A percentile compares a stretch with the other conserved stretches of the same genome.
Evolutionary conservation across 1,284 basidiomycete species (phyloP).

Genomic region (Cutaneotrichosporon daszewskae): DNA sequence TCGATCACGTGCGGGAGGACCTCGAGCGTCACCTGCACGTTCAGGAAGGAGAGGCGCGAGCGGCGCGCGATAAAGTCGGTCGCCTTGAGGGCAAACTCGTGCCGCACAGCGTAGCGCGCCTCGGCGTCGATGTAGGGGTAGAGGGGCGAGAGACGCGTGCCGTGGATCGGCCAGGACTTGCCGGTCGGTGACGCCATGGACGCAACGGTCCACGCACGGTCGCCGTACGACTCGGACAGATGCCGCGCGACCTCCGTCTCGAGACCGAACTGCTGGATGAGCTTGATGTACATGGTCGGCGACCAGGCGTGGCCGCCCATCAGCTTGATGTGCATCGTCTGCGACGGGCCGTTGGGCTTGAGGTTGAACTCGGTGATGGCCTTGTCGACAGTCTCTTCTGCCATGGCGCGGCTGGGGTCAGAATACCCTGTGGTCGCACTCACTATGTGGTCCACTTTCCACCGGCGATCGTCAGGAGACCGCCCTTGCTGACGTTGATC

Average conservation of each 20-base stretch:
- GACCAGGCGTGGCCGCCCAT: slow-evolving; percentile 94
- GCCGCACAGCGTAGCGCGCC: slow-evolving; percentile 78
- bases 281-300: slow-evolving; percentile 92
- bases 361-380: slow-evolving; percentile 73
- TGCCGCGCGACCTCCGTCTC: slow-evolving; percentile 91
- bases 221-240: slow-evolving; percentile 82
- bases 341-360: slow-evolving; percentile 60
- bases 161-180: slow-evolving; percentile 73
- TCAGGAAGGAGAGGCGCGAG: slow-evolving; percentile 86
- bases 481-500: slow-evolving; percentile 75
- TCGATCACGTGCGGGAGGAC: slow-evolving; percentile 81
- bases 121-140: slow-evolving; percentile 94
- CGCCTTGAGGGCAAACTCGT: slow-evolving; percentile 88
- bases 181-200: slow-evolving; percentile 68
- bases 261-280: slow-evolving; percentile 85
- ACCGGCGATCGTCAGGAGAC: slow-evolving; percentile 89
- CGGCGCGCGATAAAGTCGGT: slow-evolving; percentile 89
- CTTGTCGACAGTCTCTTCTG: slow-evolving; percentile 86
- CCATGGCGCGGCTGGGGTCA: slow-evolving; percentile 91
- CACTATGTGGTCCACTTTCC: slow-evolving; percentile 99
- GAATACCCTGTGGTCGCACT: too few relatives aligned
- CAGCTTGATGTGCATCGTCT: slow-evolving; percentile 74
- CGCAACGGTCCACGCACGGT: slow-evolving; percentile 92
- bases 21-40: slow-evolving; percentile 78
- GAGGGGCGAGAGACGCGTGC: slow-evolving; percentile 64